Conservation (phyloP, 2,329 filamentous ascomycete genomes). For the Geoglossum cookeanum region DNA sequence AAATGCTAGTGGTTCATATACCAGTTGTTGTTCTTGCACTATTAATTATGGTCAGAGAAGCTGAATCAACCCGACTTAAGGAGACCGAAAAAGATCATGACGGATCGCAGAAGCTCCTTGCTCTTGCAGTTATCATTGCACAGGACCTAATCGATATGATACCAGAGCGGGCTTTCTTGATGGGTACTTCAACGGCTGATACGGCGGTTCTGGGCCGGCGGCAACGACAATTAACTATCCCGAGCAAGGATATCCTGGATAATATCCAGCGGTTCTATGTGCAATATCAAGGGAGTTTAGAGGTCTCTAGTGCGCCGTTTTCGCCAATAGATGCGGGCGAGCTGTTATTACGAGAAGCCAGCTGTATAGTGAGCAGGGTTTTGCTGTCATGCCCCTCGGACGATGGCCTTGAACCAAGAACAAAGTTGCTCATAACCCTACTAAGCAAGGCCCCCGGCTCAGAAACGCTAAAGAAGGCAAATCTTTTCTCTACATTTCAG, state of each 20-base stretch:
- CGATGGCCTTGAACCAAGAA: conserved; percentile 35
- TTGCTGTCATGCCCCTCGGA: conserved; percentile 16
- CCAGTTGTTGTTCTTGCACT: conserved; percentile 55
- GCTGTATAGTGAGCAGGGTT: conserved; percentile 18
- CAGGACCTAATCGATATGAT: conserved; percentile 42
- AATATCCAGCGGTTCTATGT: conserved; percentile 48
- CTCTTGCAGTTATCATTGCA: conserved; percentile 27
- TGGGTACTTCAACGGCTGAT: conserved; percentile 5
- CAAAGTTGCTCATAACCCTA: conserved; percentile 39
- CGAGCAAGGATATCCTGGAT: conserved; percentile 30
- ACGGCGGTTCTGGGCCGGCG: neutral
- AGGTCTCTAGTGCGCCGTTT: conserved; percentile 42
- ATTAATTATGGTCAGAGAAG: conserved; percentile 25
- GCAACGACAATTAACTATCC: neutral
- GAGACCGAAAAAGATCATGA: neutral
- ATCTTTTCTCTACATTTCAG: conserved; percentile 33
- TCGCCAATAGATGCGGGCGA: conserved; percentile 35
- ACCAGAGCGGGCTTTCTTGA: conserved; percentile 42
- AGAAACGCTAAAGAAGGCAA: conserved; percentile 28
- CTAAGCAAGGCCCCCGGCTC: conserved; percentile 31
- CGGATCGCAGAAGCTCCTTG: conserved; percentile 7
- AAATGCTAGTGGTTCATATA: conserved; percentile 78
- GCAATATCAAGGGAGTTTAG: conserved; percentile 49
- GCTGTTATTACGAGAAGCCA: conserved; percentile 43
- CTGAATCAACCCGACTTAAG: neutral